Base-by-base conservation (phyloP, 148 eudicot species). In the Chenopodium album region DNA sequence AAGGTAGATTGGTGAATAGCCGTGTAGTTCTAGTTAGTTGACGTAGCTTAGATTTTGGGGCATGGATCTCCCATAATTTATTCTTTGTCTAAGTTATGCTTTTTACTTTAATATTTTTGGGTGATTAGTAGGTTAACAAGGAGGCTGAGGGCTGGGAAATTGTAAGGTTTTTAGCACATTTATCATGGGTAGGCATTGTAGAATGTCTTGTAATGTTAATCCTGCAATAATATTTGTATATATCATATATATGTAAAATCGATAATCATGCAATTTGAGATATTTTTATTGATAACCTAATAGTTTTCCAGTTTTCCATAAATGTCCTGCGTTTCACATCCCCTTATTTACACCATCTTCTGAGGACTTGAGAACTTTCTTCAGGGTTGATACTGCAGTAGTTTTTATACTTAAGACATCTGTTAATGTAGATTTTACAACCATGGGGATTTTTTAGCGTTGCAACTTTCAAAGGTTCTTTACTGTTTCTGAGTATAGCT, bases 11-110 rank as follows among this genome's bases (percentile, higher is more conserved):
- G 82, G 87, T 76, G 80, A 66, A 84, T 41, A 78, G 67, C 74
- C 65, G 73, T 80, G 76, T 84, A 82, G 78, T 83, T 75, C 62
- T 82, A 79, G 85, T 85, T 86, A 81, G 89, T 82, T 75, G 84
- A 82, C 79, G 71, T 75, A 81, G 85, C 83, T 85, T 60, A 81
- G 86, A 71, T 59, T 73, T 47, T 66, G 83, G 86, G 56, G 56
- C 67, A 26, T 62, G 76, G 71, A 59, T 73, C 67, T 77, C 77
- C 74, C 82, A 73, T 74, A 78, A 83, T 86, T 73, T 76, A 88
- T 88, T 82, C 85, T 79, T 86, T 82, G 32, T 32, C 80, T 76
- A 77, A 75, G 77, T 80, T 78, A 69, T 63, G 77, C 71, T 73
- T 69, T 66, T 66, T 62, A 48, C 67, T 84, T 84, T 31, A 32